Conservation (phyloP, 208 protist genomes). For the Acanthamoeba rhysodes region DNA sequence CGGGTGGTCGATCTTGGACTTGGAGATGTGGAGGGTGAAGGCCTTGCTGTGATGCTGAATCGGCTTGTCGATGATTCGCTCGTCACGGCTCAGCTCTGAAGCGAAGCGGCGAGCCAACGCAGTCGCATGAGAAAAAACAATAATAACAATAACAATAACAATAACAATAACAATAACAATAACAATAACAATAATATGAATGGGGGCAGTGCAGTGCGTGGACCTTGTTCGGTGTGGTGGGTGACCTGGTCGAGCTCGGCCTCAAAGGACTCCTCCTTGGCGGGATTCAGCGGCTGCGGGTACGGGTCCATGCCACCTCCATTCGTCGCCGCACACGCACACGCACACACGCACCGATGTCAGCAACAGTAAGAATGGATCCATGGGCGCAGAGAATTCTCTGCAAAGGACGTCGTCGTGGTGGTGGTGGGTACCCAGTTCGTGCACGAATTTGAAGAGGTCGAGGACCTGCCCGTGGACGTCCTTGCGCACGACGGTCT, state of each 20-base stretch:
- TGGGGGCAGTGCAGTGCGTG: conserved; percentile 18
- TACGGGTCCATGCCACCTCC: neutral
- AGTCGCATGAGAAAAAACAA: too few relatives aligned
- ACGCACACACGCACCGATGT: neutral
- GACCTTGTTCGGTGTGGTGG: neutral
- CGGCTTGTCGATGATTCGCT: too few relatives aligned
- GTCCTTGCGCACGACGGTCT: neutral
- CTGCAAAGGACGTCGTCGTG: too few relatives aligned
- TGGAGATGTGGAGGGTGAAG: too few relatives aligned
- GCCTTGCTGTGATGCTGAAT: too few relatives aligned
- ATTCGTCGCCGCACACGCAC: conserved; percentile 12
- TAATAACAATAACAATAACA: too few relatives aligned
- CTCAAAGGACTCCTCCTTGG: neutral
- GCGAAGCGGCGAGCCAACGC: too few relatives aligned
- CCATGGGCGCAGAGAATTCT: too few relatives aligned
- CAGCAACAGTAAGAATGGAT: too few relatives aligned
- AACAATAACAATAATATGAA: too few relatives aligned
- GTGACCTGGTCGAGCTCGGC: neutral
- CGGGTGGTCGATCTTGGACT: conserved; percentile 5
- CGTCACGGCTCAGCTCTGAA: too few relatives aligned
- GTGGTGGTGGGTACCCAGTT: neutral
- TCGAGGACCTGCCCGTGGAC: conserved; percentile 45
- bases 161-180: too few relatives aligned
- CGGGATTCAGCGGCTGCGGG: neutral
- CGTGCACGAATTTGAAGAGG: conserved; percentile 53